These are phyloP conservation scores for Termitomyces sp. DNA, from an alignment of 768 basidiomycete species.

Conservation along the genomic window DNA sequence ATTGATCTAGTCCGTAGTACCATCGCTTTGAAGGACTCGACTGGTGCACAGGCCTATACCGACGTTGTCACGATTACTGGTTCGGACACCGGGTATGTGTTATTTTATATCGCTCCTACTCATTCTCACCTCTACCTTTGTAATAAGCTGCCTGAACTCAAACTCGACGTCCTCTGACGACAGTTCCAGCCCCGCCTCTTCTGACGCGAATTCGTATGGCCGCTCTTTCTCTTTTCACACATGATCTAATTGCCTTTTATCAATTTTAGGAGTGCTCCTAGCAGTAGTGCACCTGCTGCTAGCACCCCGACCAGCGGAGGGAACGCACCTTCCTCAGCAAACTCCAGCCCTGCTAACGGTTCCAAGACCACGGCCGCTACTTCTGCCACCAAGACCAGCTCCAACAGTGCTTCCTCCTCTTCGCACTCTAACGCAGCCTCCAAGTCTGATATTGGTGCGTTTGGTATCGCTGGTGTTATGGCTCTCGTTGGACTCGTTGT, in stretches of 20 bases:
- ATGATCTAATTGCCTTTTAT: not conserved
- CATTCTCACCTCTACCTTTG: not conserved
- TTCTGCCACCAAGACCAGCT: slow-evolving; percentile 5
- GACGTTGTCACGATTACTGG: slow-evolving; percentile 42
- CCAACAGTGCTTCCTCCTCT: slow-evolving; percentile 9
- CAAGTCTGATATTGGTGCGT: slow-evolving; percentile 23
- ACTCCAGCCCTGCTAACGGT: slow-evolving; percentile 18
- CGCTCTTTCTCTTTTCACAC: not conserved
- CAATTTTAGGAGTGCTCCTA: not conserved
- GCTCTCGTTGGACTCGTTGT: slow-evolving; percentile 49
- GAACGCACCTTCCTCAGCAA: slow-evolving; percentile 2
- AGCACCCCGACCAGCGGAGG: not conserved
- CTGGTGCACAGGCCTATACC: slow-evolving; percentile 50
- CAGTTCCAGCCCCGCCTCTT: slow-evolving; percentile 1
- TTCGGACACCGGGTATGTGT: slow-evolving; percentile 31
- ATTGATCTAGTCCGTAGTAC: slow-evolving; percentile 33
- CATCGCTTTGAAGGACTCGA: slow-evolving; percentile 53
- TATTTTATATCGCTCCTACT: not conserved
- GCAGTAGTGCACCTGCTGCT: not conserved
- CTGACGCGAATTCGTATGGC: slow-evolving; percentile 15
- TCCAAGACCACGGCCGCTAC: slow-evolving; percentile 12
- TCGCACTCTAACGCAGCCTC: slow-evolving; percentile 26
- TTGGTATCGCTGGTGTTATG: slow-evolving; percentile 46
- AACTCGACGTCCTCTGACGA: slow-evolving; percentile 4
- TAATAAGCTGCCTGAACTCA: slow-evolving; percentile 16